Percentiles rank a stretch among this genome's conserved stretches.
Evolutionary conservation across 2,329 filamentous ascomycete genomes (phyloP).

Genomic region (Fusarium redolens): DNA sequence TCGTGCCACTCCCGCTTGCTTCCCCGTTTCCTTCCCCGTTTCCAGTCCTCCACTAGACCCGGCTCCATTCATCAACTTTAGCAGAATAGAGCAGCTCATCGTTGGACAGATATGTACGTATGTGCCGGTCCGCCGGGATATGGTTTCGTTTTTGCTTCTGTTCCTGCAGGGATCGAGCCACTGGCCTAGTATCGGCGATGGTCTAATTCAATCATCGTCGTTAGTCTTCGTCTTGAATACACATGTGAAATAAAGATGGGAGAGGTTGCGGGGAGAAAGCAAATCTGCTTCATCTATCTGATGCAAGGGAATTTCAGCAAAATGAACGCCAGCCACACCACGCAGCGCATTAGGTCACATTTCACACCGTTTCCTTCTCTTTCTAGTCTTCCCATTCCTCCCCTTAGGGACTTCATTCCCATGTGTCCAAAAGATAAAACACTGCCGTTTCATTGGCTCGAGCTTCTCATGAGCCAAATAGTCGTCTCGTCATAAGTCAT

Average conservation of each 20-base stretch:
- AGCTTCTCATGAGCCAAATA: slow-evolving; percentile 26
- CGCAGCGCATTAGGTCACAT: slow-evolving; percentile 43
- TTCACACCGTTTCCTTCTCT: slow-evolving; percentile 23
- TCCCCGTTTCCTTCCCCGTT: slow-evolving; percentile 17
- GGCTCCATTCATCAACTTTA: slow-evolving; percentile 24
- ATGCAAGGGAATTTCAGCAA: slow-evolving; percentile 36
- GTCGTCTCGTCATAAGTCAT: slow-evolving; percentile 45
- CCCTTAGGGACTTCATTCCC: slow-evolving; percentile 6
- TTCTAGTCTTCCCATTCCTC: slow-evolving; percentile 6
- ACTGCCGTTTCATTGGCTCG: slow-evolving; percentile 15
- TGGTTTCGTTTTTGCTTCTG: slow-evolving; percentile 17
- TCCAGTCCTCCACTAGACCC: slow-evolving; percentile 13
- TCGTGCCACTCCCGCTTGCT: slow-evolving; percentile 2
- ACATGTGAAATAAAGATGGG: slow-evolving; percentile 34
- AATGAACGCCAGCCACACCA: slow-evolving; percentile 42
- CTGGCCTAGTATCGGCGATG: slow-evolving; percentile 50
- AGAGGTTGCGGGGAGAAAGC: slow-evolving; percentile 29
- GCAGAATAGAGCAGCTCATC: slow-evolving; percentile 11
- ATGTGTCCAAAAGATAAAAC: slow-evolving; percentile 9
- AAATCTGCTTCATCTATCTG: slow-evolving; percentile 46
- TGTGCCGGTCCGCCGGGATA: slow-evolving; percentile 34
- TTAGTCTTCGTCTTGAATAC: slow-evolving; percentile 54
- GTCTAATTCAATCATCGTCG: slow-evolving; percentile 56
- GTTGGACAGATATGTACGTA: slow-evolving; percentile 11
- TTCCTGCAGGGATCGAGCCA: slow-evolving; percentile 27